Evolutionary conservation across 192 early-diverging fungal species (phyloP), one percentile per base, ranked within the genome.

Genomic region (Coemansia sp.): DNA sequence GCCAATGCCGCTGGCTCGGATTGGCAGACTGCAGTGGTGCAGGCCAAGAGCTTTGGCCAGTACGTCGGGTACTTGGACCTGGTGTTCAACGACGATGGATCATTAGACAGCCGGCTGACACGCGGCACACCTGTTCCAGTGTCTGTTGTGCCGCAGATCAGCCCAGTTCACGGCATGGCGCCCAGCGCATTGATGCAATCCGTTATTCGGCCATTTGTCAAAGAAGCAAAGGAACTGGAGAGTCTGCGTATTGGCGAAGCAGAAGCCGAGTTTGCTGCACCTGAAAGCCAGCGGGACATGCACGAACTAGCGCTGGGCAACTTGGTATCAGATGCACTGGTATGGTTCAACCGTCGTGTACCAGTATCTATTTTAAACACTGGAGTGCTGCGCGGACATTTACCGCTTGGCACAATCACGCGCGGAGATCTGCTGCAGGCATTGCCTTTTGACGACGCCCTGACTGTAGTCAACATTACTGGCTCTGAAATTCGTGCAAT

Each of bases 21-120:
- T 60, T 87, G 88, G 63, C 83, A 90, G 61, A 77, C 89, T 6
- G 88, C 85, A 53, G 80, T 93, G 45, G 86, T 93, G 41, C 91
- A 93, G 77, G 88, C 88, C 38, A 75, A 86, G 74, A 69, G 86
- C 60, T 87, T 78, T 57, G 89, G 87, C 35, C 82, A 88, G 54
- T 91, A 89, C 52, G 83, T 91, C 38, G 88, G 87, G 19, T 83
- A 84, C 51, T 43, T 91, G 27, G 87, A 91, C 51, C 41, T 89
- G 9, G 85, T 77, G 1, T 87, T 88, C 64, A 84, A 90, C 66
- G 67, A 79, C 8, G 72, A 87, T 29, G 85, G 87, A 23, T 83
- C 86, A 53, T 69, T 90, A 25, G 75, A 87, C 29, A 65, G 65
- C 45, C 41, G 48, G 10, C 60, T 81, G 15, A 79, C 88, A 32